A percentile compares a stretch with the other conserved stretches of the same genome.
These are phyloP conservation scores for Cutaneotrichosporon mucoides DNA, from an alignment of 1,284 basidiomycete species.

Conservation along the genomic window DNA sequence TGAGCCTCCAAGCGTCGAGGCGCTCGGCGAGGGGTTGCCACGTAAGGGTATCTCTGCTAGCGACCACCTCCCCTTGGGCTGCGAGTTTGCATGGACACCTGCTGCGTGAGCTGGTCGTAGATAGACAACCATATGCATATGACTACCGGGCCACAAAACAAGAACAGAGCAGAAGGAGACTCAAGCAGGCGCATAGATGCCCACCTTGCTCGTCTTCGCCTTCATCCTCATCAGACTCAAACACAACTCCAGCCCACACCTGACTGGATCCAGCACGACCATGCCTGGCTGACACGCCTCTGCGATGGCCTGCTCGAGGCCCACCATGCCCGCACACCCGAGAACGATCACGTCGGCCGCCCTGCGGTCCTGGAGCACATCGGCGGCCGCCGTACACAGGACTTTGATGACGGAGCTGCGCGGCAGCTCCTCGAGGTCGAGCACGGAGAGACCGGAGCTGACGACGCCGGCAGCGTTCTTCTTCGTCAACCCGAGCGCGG, in stretches of 20 bases:
- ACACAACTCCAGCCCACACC: conserved; percentile 42
- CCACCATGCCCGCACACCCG: conserved; percentile 56
- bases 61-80: conserved; percentile 76
- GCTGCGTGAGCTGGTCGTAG: too few relatives aligned
- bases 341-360: conserved; percentile 52
- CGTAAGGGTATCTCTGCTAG: conserved; percentile 72
- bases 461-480: conserved; percentile 50
- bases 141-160: too few relatives aligned
- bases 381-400: conserved; percentile 40
- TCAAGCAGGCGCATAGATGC: conserved; percentile 20
- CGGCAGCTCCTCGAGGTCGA: conserved; percentile 50
- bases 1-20: conserved; percentile 60
- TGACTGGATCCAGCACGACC: conserved; percentile 52
- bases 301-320: conserved; percentile 50
- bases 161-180: too few relatives aligned
- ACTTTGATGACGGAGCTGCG: conserved; percentile 44
- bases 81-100: conserved; percentile 22
- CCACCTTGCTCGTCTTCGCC: conserved; percentile 29
- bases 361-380: conserved; percentile 33
- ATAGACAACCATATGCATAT: too few relatives aligned
- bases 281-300: conserved; percentile 36
- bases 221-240: conserved; percentile 25
- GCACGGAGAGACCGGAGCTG: conserved; percentile 52
- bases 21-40: conserved; percentile 73
- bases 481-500: conserved; percentile 32